Base-by-base conservation (phyloP, 2,329 filamentous ascomycete species). In the Claviceps fusiformis region DNA sequence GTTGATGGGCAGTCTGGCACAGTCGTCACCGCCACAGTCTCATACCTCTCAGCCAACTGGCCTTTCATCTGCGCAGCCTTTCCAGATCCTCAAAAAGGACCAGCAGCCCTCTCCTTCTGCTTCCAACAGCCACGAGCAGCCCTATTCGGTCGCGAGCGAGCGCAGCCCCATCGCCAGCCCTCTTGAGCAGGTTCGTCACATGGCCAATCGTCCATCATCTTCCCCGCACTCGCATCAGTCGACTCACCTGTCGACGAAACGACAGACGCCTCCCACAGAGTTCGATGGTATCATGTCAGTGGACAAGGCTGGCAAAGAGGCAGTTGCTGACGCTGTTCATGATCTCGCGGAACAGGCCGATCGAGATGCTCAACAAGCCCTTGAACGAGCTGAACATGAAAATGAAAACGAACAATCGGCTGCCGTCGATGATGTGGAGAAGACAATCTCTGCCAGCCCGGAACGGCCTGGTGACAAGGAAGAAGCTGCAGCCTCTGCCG, bases 321-420 rank as follows among this genome's bases (percentile, higher is more conserved):
- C 83, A 52, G 86, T 93, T 35, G 76, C 85, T 24, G 81, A 88
- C 55, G 83, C 86, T 31, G 75, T 90, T 45, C 79, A 75, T 60
- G 83, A 82, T 46, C 73, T 90, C 59, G 86, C 84, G 47, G 67
- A 68, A 52, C 70, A 73, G 61, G 76, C 69, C 24, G 71, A 79
- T 57, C 67, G 70, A 8, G 75, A 78, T 63, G 83, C 86, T 3
- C 81, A 83, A 62, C 79, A 86, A 63, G 83, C 85, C 49, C 70
- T 89, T 55, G 80, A 78, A 50, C 73, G 78, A 54, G 77, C 75
- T 35, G 74, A 79, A 63, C 68, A 76, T 35, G 72, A 77, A 58
- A 24, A 29, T 29, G 15, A 47, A 15, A 24, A 47, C 4, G 3
- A 27, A 47, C 4, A 15, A 39, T 11, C 70, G 60, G 70, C 67